phyloP scores from a whole-genome alignment of 192 early-diverging fungal species.

The Chytriomyces hyalinus region DNA sequence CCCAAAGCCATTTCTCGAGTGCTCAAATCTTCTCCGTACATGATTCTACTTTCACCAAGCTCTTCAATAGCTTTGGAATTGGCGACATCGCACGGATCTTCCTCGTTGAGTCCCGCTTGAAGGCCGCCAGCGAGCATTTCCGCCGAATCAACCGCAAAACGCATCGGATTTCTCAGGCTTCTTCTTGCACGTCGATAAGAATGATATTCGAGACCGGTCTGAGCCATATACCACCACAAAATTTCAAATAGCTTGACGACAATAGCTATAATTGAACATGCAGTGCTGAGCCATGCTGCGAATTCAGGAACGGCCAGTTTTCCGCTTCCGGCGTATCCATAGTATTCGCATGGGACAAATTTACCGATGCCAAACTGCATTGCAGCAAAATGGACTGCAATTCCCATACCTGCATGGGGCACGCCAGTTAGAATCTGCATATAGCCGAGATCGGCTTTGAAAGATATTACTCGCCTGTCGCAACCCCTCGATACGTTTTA shows the following conservation, averaged over 20 bases:
- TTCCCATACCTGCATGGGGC: not conserved
- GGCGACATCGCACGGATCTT: slow-evolving; percentile 22
- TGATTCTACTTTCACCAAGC: slow-evolving; percentile 3
- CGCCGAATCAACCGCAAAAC: slow-evolving; percentile 26
- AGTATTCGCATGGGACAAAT: slow-evolving; percentile 20
- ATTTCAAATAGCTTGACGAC: slow-evolving; percentile 29
- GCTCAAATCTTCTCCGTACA: slow-evolving; percentile 26
- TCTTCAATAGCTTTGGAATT: slow-evolving; percentile 15
- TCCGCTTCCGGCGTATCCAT: slow-evolving; percentile 12
- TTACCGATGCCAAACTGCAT: not conserved
- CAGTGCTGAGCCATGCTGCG: not conserved
- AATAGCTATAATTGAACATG: not conserved
- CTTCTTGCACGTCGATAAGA: slow-evolving; percentile 11
- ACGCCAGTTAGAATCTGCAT: not conserved
- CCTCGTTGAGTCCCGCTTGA: slow-evolving; percentile 2
- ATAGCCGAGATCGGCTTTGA: not conserved
- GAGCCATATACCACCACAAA: slow-evolving; percentile 31
- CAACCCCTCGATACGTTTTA: slow-evolving; percentile 9
- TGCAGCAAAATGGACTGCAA: slow-evolving; percentile 16
- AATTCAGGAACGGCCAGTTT: slow-evolving; percentile 9
- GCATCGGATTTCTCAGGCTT: slow-evolving; percentile 12
- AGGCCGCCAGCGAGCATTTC: slow-evolving; percentile 22
- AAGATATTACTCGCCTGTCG: slow-evolving; percentile 1
- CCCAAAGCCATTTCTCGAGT: slow-evolving; percentile 3
- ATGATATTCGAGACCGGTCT: not conserved